Percentiles rank a stretch among this genome's conserved stretches.
Evolutionary conservation across 2,329 filamentous ascomycete species (phyloP).

Genomic region (Drechslerella stenobrocha): DNA sequence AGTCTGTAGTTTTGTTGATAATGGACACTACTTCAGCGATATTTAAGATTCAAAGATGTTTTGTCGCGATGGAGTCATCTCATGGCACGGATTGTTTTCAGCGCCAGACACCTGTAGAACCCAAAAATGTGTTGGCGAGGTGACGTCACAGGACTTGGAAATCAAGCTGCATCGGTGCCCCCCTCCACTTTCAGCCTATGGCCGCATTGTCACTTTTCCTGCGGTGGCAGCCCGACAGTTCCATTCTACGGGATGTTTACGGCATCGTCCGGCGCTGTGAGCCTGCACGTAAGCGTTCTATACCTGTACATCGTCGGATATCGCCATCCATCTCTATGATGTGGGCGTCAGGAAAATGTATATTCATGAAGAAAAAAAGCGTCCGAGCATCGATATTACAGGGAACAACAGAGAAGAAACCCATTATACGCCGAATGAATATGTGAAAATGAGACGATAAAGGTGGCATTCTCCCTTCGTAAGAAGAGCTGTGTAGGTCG

Average conservation of each 20-base stretch:
- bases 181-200: constrained; percentile 10
- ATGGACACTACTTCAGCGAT: too few species aligned
- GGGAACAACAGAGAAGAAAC: constrained; percentile 33
- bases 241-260: background rate
- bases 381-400: constrained; percentile 46
- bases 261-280: background rate
- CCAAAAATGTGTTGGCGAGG: constrained; percentile 4
- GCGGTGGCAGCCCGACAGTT: background rate
- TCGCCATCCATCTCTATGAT: constrained; percentile 22
- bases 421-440: constrained; percentile 48
- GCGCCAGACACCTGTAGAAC: background rate
- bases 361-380: constrained; percentile 47
- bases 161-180: constrained; percentile 29
- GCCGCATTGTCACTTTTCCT: constrained; percentile 30
- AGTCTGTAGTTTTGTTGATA: too few species aligned
- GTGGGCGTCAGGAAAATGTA: constrained; percentile 38
- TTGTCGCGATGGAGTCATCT: too few species aligned
- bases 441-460: constrained; percentile 45
- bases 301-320: background rate
- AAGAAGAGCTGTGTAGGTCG: constrained; percentile 17
- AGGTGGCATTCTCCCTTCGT: constrained; percentile 29
- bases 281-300: background rate
- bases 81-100: too few species aligned
- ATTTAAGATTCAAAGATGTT: too few species aligned
- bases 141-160: constrained; percentile 32